These are phyloP conservation scores for Fusarium musae DNA, from an alignment of 2,329 filamentous ascomycete species.

Conservation along the genomic window DNA sequence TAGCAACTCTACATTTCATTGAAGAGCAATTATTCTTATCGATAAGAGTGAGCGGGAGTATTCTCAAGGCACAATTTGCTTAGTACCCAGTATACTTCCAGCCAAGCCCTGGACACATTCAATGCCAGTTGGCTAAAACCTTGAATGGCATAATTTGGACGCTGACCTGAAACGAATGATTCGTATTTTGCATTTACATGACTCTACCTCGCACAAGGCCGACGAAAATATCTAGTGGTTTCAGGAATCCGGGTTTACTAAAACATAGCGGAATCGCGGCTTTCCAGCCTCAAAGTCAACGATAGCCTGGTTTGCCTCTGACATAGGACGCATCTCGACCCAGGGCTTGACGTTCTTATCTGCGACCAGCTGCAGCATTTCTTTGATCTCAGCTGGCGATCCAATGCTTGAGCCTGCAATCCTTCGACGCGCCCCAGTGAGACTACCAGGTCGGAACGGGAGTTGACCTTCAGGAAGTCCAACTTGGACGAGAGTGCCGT, in stretches of 20 bases:
- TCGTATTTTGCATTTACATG: too few species aligned
- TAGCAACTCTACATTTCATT: fast-evolving
- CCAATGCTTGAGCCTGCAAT: conserved; percentile 56
- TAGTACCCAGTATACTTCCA: too few species aligned
- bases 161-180: fast-evolving
- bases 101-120: too few species aligned
- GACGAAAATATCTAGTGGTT: fast-evolving
- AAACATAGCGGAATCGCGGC: conserved; percentile 59
- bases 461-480: conserved; percentile 60
- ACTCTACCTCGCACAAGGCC: fast-evolving
- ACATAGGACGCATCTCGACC: conserved; percentile 65
- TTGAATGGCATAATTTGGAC: fast-evolving
- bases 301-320: conserved; percentile 63
- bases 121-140: fast-evolving
- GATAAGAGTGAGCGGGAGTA: background rate
- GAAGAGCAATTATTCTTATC: fast-evolving
- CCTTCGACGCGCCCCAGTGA: background rate
- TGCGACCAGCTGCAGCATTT: conserved; percentile 68
- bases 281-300: conserved; percentile 66
- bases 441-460: conserved; percentile 2
- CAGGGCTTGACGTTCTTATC: conserved; percentile 66
- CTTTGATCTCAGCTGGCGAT: conserved; percentile 64
- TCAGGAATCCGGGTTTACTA: conserved; percentile 45
- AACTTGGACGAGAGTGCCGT: conserved; percentile 70
- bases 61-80: too few species aligned